Base-by-base conservation (phyloP, 257 asterid genomes). In the Gentiana straminea region DNA sequence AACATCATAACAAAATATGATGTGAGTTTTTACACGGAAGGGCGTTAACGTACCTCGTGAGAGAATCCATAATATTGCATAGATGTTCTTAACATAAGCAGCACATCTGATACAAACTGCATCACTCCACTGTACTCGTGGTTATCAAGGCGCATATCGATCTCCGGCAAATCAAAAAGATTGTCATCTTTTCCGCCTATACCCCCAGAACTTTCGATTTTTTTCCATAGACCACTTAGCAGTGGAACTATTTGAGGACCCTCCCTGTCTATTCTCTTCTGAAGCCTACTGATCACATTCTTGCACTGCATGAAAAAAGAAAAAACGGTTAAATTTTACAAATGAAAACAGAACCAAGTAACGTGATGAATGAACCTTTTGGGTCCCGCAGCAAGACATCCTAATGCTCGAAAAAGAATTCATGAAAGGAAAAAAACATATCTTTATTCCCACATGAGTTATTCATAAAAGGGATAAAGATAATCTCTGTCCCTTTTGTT, bases 181-280 rank as follows among this genome's bases (percentile, higher is more conserved):
- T 57, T 74, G 75, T 88, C 89, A 51, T 75, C 84, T 24, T 80
- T 1, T 59, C 77, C 78, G 64, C 74, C 75, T 61, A 68, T 51
- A 34, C 61, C 74, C 63, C 78, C 66, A 52, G 94, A 74, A 74
- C 71, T 77, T 58, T 79, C 94, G 35, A 78, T 78, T 76, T 84
- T 85, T 77, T 78, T 88, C 99, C 99, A 92, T 58, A 88, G 85
- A 61, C 84, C 94, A 59, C 86, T 84, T 58, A 92, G 84, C 81
- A 73, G 64, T 13, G 99, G 99, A 66, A 88, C 71, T 60, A 88
- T 92, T 73, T 81, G 89, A 60, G 79, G 84, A 44, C 99, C 97
- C 71, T 83, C 99, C 60, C 75, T 75, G 64, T 78, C 86, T 66
- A 85, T 82, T 80, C 89, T 83, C 75, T 87, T 85, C 60, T 86